A percentile compares a stretch with the other conserved stretches of the same genome.
Conservation (phyloP, 768 basidiomycete species). For the Xerocomellus chrysenteron region DNA sequence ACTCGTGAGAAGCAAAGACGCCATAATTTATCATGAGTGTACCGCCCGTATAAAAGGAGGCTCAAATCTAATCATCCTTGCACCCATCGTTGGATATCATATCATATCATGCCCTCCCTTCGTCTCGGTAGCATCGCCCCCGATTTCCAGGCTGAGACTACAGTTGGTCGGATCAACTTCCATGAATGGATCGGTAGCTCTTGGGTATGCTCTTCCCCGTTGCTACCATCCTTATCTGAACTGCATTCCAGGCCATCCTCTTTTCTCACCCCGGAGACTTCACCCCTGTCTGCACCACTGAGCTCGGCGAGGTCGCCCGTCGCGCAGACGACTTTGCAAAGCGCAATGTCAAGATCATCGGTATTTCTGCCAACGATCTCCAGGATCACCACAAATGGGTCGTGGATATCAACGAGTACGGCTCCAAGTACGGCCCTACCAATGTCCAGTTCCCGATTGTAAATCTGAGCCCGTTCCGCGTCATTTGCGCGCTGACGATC, state of each 20-base stretch:
- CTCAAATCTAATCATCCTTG: not conserved
- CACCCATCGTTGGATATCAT: conserved; percentile 1
- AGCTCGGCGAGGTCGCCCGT: conserved; percentile 93
- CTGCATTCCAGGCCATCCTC: conserved; percentile 62
- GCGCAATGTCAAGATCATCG: conserved; percentile 91
- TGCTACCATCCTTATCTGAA: not conserved
- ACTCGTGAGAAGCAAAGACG: conserved; percentile 67
- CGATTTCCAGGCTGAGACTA: conserved; percentile 90
- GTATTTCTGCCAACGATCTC: conserved; percentile 89
- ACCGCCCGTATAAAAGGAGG: conserved; percentile 6
- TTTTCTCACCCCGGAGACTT: conserved; percentile 96
- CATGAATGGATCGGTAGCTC: conserved; percentile 89
- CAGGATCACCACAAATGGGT: conserved; percentile 87
- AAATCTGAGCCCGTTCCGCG: conserved; percentile 1
- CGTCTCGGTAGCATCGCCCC: conserved; percentile 88
- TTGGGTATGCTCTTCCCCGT: conserved; percentile 58
- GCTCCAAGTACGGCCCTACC: conserved; percentile 67
- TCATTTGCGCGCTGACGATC: conserved; percentile 10
- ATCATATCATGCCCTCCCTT: conserved; percentile 46
- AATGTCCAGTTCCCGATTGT: conserved; percentile 91
- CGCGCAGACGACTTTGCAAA: conserved; percentile 80
- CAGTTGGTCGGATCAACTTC: conserved; percentile 83
- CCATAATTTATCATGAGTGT: conserved; percentile 39
- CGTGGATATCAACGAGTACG: conserved; percentile 79
- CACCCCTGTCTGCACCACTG: conserved; percentile 95